These are phyloP conservation scores for Talinum fruticosum DNA, from an alignment of 148 eudicot species.

Conservation along the genomic window DNA sequence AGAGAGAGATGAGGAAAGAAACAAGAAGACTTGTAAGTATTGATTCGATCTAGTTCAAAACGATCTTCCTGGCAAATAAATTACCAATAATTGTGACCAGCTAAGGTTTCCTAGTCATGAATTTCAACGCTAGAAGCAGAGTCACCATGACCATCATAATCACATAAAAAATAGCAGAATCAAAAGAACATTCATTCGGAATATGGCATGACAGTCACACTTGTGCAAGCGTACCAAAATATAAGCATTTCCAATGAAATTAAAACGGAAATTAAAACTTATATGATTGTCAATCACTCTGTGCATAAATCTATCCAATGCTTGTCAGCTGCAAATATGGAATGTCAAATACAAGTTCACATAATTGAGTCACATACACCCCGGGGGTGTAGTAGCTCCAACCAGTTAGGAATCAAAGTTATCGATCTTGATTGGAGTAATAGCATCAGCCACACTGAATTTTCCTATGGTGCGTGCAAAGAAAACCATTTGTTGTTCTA, in stretches of 20 bases:
- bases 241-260: neutral
- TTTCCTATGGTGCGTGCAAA: constrained; percentile 80
- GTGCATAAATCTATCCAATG: neutral
- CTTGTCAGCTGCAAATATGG: neutral
- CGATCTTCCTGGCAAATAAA: no score
- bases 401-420: constrained; percentile 55
- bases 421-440: constrained; percentile 74
- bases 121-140: no score
- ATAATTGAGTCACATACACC: neutral
- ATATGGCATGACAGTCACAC: neutral
- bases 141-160: no score
- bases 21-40: no score
- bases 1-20: no score
- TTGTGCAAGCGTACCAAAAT: neutral
- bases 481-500: constrained; percentile 95
- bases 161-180: no score
- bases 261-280: neutral
- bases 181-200: no score
- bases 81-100: no score
- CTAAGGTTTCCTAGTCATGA: no score
- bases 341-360: neutral
- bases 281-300: neutral
- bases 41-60: no score
- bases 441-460: constrained; percentile 73
- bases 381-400: neutral